Base-by-base conservation (phyloP, 129 eudicot species). In the Helianthus tuberosus region DNA sequence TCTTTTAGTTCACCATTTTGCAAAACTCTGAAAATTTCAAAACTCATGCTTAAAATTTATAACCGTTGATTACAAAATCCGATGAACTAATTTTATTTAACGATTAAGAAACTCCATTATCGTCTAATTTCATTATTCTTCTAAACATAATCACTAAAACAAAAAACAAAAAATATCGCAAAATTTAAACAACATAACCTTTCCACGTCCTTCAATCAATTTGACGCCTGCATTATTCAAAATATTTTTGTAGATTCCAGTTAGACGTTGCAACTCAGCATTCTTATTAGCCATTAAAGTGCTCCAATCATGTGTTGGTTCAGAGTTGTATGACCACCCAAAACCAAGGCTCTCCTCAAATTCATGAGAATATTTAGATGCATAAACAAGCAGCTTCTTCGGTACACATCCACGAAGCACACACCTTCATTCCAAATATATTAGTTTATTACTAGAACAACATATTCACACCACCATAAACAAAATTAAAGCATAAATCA, bases 391-490 rank as follows among this genome's bases (percentile, higher is more conserved):
- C 66, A 95, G 71, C 76, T 95, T 95, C 84, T 95, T 95, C 0
- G 99, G 99, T 43, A 95, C 97, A 84, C 99, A 95, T 74, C 99
- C 99, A 62, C 99, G 96, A 38, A 95, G 99, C 53, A 95, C 99
- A 72, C 99, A 95, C 89, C 99, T 95, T 77, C 58, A 83, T 72
- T 60, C 51, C 63, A 78, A 68, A 75, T 69, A 75, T 70, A 64
- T 43, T 66, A 69, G 74, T 41, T 8, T n/a, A 46, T 77, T 61
- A 75, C 77, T 41, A 77, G 77, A 68, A 44, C 49, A 55, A 47
- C 46, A 41, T 9, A 41, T 41, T 41, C 49, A 62, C 59, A 27
- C 36, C 59, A 48, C 62, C 70, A 27, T 4, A 36, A 73, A 60
- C 5, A 43, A 43, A 13, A 58, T n/a, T 47, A 61, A 14, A 77